Evolutionary conservation across 1,284 basidiomycete species (phyloP), one percentile per base, ranked within the genome.

Genomic region (Golubevia sp.): DNA sequence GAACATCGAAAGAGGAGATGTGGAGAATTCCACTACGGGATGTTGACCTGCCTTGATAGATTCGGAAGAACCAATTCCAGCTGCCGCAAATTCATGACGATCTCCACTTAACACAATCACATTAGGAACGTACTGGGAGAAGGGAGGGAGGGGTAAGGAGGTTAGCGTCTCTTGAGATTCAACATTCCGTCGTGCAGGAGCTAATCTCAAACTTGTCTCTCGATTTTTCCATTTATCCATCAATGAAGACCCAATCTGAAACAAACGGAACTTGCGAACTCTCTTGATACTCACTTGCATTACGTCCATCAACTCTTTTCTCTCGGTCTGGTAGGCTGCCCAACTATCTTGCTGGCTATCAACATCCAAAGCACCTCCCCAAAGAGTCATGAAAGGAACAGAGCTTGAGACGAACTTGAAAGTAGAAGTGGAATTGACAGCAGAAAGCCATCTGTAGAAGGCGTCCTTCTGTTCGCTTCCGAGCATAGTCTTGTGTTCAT

Each of bases 361-460:
- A 63, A 76, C 59, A 59, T 81, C 80, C 2, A 81, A 67, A 21
- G 88, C 86, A 15, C 84, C 84, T 1, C 86, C 87, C 91, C 91
- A 93, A 18, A 92, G 87, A 0, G 88, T 88, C 49, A 90, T 91
- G 84, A 94, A 90, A 0, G 92, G 92, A 2, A 92, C 90, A 7
- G 90, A 91, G 11, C 88, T 88, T 23, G 91, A 88, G 61, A 94
- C 86, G 79, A 94, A 92, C 84, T 93, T 93, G 88, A 91, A 93
- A 0, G 90, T 89, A 2, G 89, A 86, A 0, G 92, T 93, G 59
- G 86, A 82, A 84, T 93, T 93, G 54, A 90, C 90, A 71, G 86
- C 87, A 1, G 86, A 85, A 0, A 83, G 71, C 92, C 92, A 93
- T 59, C 87, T 81, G 66, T 89, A 85, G 53, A 93, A 85, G 0